Evolutionary conservation across 805 yeast genomes (phyloP).

Genomic region (Candida taoyuanica): DNA sequence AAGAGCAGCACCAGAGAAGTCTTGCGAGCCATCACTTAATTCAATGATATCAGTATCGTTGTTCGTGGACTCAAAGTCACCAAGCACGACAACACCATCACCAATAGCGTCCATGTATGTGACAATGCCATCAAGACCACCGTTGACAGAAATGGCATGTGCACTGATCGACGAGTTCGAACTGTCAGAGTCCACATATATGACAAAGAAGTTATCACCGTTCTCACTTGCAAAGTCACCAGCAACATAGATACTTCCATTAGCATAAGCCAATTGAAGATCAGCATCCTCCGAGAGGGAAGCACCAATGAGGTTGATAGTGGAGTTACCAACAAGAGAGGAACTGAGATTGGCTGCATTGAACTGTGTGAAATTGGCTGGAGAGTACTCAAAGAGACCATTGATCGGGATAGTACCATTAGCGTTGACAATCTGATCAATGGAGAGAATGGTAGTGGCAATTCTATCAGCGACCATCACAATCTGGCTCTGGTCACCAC

Average conservation of each 20-base stretch:
- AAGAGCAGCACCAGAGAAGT: constrained; percentile 33
- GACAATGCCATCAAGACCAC: constrained; percentile 40
- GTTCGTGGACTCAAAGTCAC: constrained; percentile 38
- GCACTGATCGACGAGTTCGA: constrained; percentile 18
- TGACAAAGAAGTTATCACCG: constrained; percentile 36
- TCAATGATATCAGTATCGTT: constrained; percentile 29
- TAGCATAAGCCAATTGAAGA: constrained; percentile 32
- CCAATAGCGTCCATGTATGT: constrained; percentile 29
- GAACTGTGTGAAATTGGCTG: constrained; percentile 53
- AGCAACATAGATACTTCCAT: constrained; percentile 38
- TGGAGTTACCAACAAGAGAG: constrained; percentile 43
- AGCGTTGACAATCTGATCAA: constrained; percentile 36
- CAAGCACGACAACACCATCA: constrained; percentile 40
- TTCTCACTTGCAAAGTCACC: constrained; percentile 42
- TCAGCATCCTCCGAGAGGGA: constrained; percentile 36
- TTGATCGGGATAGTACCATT: constrained; percentile 45
- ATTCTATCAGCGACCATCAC: constrained; percentile 71
- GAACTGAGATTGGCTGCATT: constrained; percentile 26
- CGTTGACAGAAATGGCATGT: constrained; percentile 25
- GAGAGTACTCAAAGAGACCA: constrained; percentile 80
- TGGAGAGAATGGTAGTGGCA: constrained; percentile 41
- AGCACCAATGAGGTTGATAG: constrained; percentile 31
- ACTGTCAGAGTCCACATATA: constrained; percentile 21
- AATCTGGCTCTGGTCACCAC: constrained; percentile 26
- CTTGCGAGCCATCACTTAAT: constrained; percentile 26